Base-by-base conservation (phyloP, 768 basidiomycete genomes). In the Trametes maxima region DNA sequence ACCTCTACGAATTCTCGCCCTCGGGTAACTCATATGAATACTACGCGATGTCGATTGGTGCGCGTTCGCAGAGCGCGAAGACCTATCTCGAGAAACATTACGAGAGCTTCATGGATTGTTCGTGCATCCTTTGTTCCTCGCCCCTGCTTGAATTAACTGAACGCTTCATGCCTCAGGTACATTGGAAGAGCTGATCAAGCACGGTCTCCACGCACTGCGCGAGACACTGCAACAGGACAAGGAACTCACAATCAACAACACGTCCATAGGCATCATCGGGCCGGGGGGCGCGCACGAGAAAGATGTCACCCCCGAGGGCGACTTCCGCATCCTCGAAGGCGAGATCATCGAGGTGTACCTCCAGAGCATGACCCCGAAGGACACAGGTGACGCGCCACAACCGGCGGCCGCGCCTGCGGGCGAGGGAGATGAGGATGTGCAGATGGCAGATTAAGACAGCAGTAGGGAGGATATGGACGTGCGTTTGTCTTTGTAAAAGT, bases 171-270 rank as follows among this genome's bases (percentile, higher is more conserved):
- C 21, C 42, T 55, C 72, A 96, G 95, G 86, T 73, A 83, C 85
- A 43, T 80, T 98, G 53, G 91, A 95, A 72, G 88, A 94, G 42
- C 82, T 99, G 36, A 87, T 98, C 74, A 85, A 83, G 66, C 97
- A 99, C 71, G 97, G 97, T 16, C 82, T 99, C 40, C 91, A 95
- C 61, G 96, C 97, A 13, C 84, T 99, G 16, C 88, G 94, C 33
- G 96, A 98, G 73, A 98, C 97, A 2, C 85, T 99, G 39, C 97
- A 98, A 70, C 97, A 99, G 72, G 97, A 98, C 79, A 99, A 99
- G 75, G 94, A 92, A 69, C 87, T 98, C 58, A 95, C 88, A 17
- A 78, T 88, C 67, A 86, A 90, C 73, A 99, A 99, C 79, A 99
- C 97, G 1, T 94, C 92, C 1, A 87, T 98, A 67, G 95, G 94